Evolutionary conservation across 1,284 basidiomycete genomes (phyloP), one percentile per base, ranked within the genome.

Genomic region (Fomitopsis palustris): DNA sequence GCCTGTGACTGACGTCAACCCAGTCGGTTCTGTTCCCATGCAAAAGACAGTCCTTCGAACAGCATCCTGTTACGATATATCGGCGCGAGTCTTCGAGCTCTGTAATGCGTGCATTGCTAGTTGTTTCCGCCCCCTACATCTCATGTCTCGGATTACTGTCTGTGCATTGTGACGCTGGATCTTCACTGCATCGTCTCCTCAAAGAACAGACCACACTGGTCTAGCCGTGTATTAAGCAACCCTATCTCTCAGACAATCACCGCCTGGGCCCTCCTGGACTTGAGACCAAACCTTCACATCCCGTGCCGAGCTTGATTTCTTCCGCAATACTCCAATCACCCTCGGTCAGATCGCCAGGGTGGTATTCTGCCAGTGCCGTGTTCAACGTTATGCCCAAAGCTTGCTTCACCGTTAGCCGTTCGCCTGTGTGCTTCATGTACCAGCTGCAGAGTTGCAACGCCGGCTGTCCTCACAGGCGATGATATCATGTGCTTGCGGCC

Each of bases 31-130:
- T 52, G n/a, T 23, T 52, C n/a, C 10, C 49, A 52, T 52, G 49
- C 49, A 52, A 52, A 31, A 52, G 49, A 52, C 49, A 52, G 19
- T 52, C 49, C 49, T 52, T 52, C 31, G 31, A 35, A 17, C 45
- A 10, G 45, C 45, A 47, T n/a, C 7, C n/a, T 35, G 19, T 52
- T 52, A 33, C 21, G 49, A 52, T 37, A 52, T 19, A 31, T 23
- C 19, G 49, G 49, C 33, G 49, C 49, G 17, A 51, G 29, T 51
- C 49, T 25, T 33, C 43, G 49, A 7, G 49, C 49, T 33, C 49
- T 52, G 49, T 51, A 33, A 52, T 52, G 3, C 31, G 33, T 35
- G 31, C 49, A 52, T 52, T 52, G 33, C 49, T 52, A 52, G 29
- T 37, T 19, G 49, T 27, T n/a, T 31, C 19, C 31, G 12, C 12